Percentiles rank a stretch among this genome's conserved stretches.
phyloP scores from a whole-genome alignment of 352 stramenopile genomes.

The Elongisporangium anandrum region DNA sequence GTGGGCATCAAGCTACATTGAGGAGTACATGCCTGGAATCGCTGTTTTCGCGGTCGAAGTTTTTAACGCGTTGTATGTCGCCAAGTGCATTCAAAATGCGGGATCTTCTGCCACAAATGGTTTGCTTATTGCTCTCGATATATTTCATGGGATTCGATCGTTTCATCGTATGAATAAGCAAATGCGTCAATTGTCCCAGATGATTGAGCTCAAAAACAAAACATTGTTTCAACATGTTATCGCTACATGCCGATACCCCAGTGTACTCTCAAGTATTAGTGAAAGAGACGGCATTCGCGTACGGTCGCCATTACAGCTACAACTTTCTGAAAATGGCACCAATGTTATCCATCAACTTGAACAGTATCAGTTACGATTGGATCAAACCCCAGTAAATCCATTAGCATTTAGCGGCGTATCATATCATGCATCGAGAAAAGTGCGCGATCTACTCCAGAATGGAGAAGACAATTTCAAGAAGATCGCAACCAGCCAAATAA shows the following conservation, averaged over 20 bases:
- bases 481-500: background rate
- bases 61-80: conserved; percentile 35
- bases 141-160: background rate
- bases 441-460: background rate
- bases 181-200: background rate
- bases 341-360: background rate
- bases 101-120: background rate
- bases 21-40: conserved; percentile 28
- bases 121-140: background rate
- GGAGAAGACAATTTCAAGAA: background rate
- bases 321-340: background rate
- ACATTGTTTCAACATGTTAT: background rate
- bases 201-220: background rate
- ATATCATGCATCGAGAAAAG: no score
- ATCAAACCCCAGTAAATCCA: no score
- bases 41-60: conserved; percentile 38
- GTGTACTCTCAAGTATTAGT: background rate
- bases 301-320: background rate
- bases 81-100: conserved; percentile 22
- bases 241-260: background rate
- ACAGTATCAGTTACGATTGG: background rate
- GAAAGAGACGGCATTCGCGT: background rate
- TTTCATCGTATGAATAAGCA: background rate
- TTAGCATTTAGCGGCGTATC: no score
- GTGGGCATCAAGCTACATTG: conserved; percentile 7